Conservation (phyloP, 2,329 filamentous ascomycete species). For the Verticillium isaacii region DNA sequence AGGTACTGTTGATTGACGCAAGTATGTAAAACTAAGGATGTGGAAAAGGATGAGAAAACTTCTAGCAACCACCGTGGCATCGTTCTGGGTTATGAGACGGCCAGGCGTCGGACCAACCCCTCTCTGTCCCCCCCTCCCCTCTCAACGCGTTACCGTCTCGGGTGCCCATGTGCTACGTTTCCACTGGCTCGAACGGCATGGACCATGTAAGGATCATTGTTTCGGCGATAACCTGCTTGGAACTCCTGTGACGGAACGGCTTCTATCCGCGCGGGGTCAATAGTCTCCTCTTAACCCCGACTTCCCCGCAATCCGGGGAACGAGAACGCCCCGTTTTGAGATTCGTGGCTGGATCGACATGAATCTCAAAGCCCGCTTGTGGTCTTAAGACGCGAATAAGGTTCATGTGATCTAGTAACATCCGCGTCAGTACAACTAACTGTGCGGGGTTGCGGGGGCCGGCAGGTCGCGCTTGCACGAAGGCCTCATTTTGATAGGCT, state of each 20-base stretch:
- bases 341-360: neutral
- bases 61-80: neutral
- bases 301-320: slow-evolving; percentile 1
- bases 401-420: neutral
- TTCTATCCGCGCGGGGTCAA: neutral
- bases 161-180: neutral
- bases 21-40: neutral
- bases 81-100: neutral
- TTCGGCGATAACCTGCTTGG: neutral
- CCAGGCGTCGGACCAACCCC: neutral
- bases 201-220: neutral
- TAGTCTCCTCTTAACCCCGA: neutral
- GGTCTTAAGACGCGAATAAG: neutral
- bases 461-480: neutral
- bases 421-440: neutral
- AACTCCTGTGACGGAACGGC: neutral
- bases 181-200: neutral
- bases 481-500: neutral
- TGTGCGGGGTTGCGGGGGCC: neutral
- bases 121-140: neutral
- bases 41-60: neutral
- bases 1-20: neutral
- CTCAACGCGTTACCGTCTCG: neutral
- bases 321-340: neutral
- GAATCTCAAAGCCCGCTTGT: neutral